A percentile compares a stretch with the other conserved stretches of the same genome.
Conservation (phyloP, 805 yeast genomes). For the Suhomyces pyralidae region DNA sequence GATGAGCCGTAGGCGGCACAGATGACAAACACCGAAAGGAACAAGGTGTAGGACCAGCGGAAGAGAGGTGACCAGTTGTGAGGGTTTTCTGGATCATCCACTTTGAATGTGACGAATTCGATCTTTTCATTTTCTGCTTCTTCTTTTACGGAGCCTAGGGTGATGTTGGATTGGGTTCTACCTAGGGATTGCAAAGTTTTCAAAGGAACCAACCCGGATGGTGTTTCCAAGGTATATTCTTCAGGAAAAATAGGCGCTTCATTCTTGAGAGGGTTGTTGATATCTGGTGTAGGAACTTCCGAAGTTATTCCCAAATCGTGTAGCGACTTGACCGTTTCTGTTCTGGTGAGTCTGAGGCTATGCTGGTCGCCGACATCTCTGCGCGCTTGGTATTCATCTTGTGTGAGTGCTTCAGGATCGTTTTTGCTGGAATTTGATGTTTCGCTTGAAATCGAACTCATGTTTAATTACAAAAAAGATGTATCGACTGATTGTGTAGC, state of each 20-base stretch:
- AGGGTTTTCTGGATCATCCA: slow-evolving; percentile 86
- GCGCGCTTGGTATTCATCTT: not conserved
- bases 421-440: not conserved
- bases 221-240: slow-evolving; percentile 85
- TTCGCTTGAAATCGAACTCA: not conserved
- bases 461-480: not conserved
- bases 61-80: slow-evolving; percentile 66
- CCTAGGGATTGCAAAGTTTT: slow-evolving; percentile 68
- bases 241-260: slow-evolving; percentile 83
- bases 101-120: slow-evolving; percentile 79
- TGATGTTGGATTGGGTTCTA: slow-evolving; percentile 29
- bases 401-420: not conserved
- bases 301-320: slow-evolving; percentile 55
- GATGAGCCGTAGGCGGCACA: slow-evolving; percentile 94
- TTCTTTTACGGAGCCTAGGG: not conserved
- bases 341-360: slow-evolving; percentile 35
- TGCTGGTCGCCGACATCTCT: not conserved
- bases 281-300: slow-evolving; percentile 53
- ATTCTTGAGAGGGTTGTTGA: slow-evolving; percentile 38
- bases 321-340: slow-evolving; percentile 74
- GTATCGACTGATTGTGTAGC: not conserved
- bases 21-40: slow-evolving; percentile 70
- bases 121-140: slow-evolving; percentile 19
- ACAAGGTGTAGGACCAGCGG: slow-evolving; percentile 66
- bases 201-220: slow-evolving; percentile 84